Percentiles rank a stretch among this genome's conserved stretches.
Evolutionary conservation across 1,284 basidiomycete species (phyloP).

Genomic region (Apiotrichum laibachii): DNA sequence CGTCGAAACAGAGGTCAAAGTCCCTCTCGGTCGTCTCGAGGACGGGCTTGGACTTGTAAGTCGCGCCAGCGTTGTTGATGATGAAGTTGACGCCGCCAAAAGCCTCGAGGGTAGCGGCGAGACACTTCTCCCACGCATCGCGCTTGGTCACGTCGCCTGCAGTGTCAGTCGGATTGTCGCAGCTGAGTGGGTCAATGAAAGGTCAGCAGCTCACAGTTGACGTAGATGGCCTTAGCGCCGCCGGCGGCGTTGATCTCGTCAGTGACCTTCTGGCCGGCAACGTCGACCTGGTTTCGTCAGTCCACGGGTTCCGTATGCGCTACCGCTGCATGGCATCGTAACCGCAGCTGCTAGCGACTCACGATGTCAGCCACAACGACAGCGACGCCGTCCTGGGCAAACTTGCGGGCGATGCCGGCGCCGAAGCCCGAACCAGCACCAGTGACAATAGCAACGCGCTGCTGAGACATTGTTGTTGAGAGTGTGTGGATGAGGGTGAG

Average conservation of each 20-base stretch:
- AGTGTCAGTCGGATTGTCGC: not conserved
- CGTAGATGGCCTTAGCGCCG: conserved; percentile 19
- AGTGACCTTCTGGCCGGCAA: conserved; percentile 10
- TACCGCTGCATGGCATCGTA: not conserved
- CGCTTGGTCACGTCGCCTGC: conserved; percentile 16
- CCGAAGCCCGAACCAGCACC: conserved; percentile 21
- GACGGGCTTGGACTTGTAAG: conserved; percentile 24
- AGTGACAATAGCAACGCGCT: conserved; percentile 20
- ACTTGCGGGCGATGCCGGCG: conserved; percentile 15
- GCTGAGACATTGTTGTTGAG: not conserved
- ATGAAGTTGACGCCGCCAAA: conserved; percentile 20
- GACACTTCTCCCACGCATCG: conserved; percentile 12
- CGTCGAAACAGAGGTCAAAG: conserved; percentile 24
- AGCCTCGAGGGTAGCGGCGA: conserved; percentile 10
- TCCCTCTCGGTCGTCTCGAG: conserved; percentile 15
- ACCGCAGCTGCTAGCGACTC: not conserved
- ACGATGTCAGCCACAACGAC: conserved; percentile 19
- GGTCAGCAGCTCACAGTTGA: conserved; percentile 8
- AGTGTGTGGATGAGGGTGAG: not conserved
- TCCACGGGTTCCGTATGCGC: not conserved
- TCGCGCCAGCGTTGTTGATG: conserved; percentile 25
- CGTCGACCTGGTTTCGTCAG: conserved; percentile 12
- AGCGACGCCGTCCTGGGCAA: conserved; percentile 13
- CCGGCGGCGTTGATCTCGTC: conserved; percentile 15
- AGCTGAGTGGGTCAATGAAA: too few relatives aligned